Evolutionary conservation across 805 yeast species (phyloP).

Genomic region (Tetrapisispora nanseiensis): DNA sequence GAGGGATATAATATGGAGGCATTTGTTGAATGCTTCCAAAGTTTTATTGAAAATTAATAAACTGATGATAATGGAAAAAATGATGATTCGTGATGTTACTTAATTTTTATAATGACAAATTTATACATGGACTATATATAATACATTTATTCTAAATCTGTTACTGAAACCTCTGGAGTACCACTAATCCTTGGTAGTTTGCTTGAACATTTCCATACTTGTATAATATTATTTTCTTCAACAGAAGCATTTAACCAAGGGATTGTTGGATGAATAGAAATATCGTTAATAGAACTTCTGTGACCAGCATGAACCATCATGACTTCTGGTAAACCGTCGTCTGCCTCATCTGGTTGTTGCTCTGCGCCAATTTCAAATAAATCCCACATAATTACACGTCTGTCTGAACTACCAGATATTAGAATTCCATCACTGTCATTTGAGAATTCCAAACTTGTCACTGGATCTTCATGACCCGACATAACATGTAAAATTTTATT

Average conservation of each 20-base stretch:
- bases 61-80: background rate
- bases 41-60: slow-evolving; percentile 17
- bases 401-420: slow-evolving; percentile 68
- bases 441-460: slow-evolving; percentile 68
- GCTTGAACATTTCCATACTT: slow-evolving; percentile 36
- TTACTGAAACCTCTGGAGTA: slow-evolving; percentile 7
- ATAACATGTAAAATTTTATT: slow-evolving; percentile 50
- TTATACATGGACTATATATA: slow-evolving; percentile 1
- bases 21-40: slow-evolving; percentile 23
- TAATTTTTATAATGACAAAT: background rate
- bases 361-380: slow-evolving; percentile 71
- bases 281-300: slow-evolving; percentile 64
- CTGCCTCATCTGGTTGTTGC: slow-evolving; percentile 78
- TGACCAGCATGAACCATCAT: slow-evolving; percentile 93
- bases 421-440: slow-evolving; percentile 68
- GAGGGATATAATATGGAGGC: slow-evolving; percentile 20
- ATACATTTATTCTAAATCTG: slow-evolving; percentile 6
- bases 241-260: slow-evolving; percentile 69
- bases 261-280: slow-evolving; percentile 53
- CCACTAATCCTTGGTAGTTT: slow-evolving; percentile 29
- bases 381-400: slow-evolving; percentile 78
- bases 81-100: background rate
- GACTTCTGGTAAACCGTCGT: slow-evolving; percentile 82
- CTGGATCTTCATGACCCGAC: slow-evolving; percentile 70
- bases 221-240: slow-evolving; percentile 37